Conservation (phyloP, 2,329 filamentous ascomycete genomes). For the Aspergillus bombycis region DNA sequence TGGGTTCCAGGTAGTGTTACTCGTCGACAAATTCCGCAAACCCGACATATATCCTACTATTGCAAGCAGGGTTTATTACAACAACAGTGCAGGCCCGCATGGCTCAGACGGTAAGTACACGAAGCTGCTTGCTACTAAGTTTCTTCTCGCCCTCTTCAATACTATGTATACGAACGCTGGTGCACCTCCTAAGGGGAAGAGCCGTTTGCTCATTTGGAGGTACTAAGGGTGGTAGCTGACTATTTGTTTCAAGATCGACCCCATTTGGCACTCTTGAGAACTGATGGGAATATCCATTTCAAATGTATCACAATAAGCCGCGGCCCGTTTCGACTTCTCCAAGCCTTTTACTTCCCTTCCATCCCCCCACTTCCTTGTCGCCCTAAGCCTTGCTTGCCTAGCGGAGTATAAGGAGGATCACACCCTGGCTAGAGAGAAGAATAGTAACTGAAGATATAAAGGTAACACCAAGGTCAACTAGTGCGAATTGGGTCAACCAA, state of each 20-base stretch:
- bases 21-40: neutral
- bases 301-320: neutral
- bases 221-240: neutral
- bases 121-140: neutral
- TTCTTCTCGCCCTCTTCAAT: neutral
- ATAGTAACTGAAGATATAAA: neutral
- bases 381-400: neutral
- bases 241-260: neutral
- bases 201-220: neutral
- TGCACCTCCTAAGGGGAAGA: neutral
- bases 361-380: neutral
- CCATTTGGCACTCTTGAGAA: neutral
- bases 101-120: neutral
- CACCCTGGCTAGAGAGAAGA: neutral
- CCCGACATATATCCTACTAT: neutral
- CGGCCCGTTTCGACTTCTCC: neutral
- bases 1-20: no score
- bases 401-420: neutral
- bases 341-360: neutral
- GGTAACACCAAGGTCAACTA: neutral
- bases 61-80: neutral
- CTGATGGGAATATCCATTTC: neutral
- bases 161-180: neutral
- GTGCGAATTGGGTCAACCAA: neutral
- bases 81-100: neutral